A percentile compares a stretch with the other conserved stretches of the same genome.
These are phyloP conservation scores for Xylaria palmicola DNA, from an alignment of 495 filamentous ascomycete species.

Conservation along the genomic window DNA sequence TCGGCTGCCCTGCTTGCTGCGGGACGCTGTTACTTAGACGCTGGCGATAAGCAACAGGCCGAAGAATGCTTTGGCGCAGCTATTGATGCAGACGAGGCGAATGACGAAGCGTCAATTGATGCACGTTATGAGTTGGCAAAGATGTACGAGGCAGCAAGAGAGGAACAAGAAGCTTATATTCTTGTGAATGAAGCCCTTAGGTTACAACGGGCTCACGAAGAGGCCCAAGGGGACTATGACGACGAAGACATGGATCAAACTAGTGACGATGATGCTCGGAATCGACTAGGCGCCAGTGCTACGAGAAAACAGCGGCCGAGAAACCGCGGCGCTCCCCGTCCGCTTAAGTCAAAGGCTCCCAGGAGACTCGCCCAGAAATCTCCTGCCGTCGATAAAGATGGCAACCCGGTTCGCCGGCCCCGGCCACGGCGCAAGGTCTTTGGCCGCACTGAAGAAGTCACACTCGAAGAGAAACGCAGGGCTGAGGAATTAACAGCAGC, in stretches of 20 bases:
- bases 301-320: background rate
- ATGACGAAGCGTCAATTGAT: slow-evolving; percentile 58
- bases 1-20: slow-evolving; percentile 66
- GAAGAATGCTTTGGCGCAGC: slow-evolving; percentile 72
- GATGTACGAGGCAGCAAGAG: slow-evolving; percentile 70
- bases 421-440: slow-evolving; percentile 25
- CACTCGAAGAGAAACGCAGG: slow-evolving; percentile 27
- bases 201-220: slow-evolving; percentile 47
- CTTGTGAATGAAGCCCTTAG: slow-evolving; percentile 70
- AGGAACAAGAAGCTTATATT: slow-evolving; percentile 69
- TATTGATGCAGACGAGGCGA: slow-evolving; percentile 63
- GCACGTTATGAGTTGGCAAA: slow-evolving; percentile 70
- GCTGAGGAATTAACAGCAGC: slow-evolving; percentile 20
- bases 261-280: slow-evolving; percentile 10
- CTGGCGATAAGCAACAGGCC: slow-evolving; percentile 64
- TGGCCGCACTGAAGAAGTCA: slow-evolving; percentile 27
- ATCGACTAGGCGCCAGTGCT: slow-evolving; percentile 2
- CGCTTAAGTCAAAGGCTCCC: slow-evolving; percentile 11
- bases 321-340: slow-evolving; percentile 13
- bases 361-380: background rate
- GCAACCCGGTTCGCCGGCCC: background rate
- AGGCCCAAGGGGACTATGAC: slow-evolving; percentile 45
- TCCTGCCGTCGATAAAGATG: background rate
- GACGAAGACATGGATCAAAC: slow-evolving; percentile 27
- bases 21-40: slow-evolving; percentile 66